Percentiles rank a stretch among this genome's conserved stretches.
Evolutionary conservation across 805 yeast species (phyloP).

Genomic region (Brettanomyces sp.): DNA sequence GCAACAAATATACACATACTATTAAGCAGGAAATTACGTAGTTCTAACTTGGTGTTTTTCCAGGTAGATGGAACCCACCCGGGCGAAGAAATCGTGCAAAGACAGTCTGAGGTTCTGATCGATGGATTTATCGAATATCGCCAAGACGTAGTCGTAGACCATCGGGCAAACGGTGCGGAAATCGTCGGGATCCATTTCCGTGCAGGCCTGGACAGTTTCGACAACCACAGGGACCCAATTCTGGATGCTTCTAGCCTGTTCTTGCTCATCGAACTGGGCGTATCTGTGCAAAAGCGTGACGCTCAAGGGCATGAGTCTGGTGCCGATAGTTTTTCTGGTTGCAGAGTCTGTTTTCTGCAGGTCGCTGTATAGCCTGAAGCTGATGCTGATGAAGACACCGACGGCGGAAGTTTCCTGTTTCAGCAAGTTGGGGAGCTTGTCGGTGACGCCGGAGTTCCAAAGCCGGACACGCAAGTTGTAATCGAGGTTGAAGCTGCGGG

Average conservation of each 20-base stretch:
- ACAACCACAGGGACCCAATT: slow-evolving; percentile 92
- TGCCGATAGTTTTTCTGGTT: slow-evolving; percentile 42
- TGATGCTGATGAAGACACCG: slow-evolving; percentile 72
- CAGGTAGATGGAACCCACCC: slow-evolving; percentile 36
- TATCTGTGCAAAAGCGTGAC: slow-evolving; percentile 62
- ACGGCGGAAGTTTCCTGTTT: slow-evolving; percentile 89
- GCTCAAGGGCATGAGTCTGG: slow-evolving; percentile 58
- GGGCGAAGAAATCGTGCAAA: slow-evolving; percentile 45
- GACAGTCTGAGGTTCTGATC: slow-evolving; percentile 55
- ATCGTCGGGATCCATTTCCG: slow-evolving; percentile 66
- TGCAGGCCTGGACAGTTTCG: slow-evolving; percentile 76
- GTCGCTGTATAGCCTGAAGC: slow-evolving; percentile 74
- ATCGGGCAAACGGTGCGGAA: slow-evolving; percentile 49
- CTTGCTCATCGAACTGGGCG: slow-evolving; percentile 63
- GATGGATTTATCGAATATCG: slow-evolving; percentile 51
- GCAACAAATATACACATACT: too few species aligned
- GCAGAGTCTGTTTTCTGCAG: slow-evolving; percentile 38
- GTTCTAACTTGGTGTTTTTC: neutral
- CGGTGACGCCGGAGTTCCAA: slow-evolving; percentile 88
- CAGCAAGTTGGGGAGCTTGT: slow-evolving; percentile 80
- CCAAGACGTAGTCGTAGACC: slow-evolving; percentile 51
- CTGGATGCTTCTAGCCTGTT: slow-evolving; percentile 67
- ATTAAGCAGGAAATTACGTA: too few species aligned
- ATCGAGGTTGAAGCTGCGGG: slow-evolving; percentile 81
- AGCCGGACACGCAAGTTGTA: slow-evolving; percentile 78